Percentiles rank a stretch among this genome's conserved stretches.
Conservation (phyloP, 2,329 filamentous ascomycete species). For the Aspergillus fijiensis region DNA sequence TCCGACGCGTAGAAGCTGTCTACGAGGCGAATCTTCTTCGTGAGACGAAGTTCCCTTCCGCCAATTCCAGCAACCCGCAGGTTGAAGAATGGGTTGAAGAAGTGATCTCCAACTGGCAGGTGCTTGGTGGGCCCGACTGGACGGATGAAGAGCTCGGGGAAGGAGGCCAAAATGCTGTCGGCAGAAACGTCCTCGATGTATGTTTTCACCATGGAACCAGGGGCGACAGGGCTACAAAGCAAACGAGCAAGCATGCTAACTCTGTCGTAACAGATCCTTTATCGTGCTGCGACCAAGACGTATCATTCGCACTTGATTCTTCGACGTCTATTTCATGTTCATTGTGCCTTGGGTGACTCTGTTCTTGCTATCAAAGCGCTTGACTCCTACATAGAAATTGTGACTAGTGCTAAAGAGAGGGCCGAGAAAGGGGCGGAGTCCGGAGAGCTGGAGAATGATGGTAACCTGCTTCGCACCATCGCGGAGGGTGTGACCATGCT, state of each 20-base stretch:
- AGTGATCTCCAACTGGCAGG: conserved; percentile 80
- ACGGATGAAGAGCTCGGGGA: conserved; percentile 75
- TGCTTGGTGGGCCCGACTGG: conserved; percentile 79
- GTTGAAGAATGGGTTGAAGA: conserved; percentile 79
- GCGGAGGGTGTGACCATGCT: conserved; percentile 77
- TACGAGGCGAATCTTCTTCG: conserved; percentile 78
- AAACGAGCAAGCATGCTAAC: conserved; percentile 15
- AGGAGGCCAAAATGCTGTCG: conserved; percentile 73
- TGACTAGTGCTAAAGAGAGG: conserved; percentile 79
- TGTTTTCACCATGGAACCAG: conserved; percentile 17
- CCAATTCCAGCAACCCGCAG: conserved; percentile 73
- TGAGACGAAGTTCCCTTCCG: conserved; percentile 80
- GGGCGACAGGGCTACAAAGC: background rate
- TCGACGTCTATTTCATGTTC: conserved; percentile 81
- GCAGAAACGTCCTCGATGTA: conserved; percentile 72
- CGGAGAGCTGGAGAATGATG: conserved; percentile 77
- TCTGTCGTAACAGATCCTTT: conserved; percentile 63
- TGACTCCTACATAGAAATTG: conserved; percentile 86
- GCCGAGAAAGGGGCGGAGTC: conserved; percentile 65
- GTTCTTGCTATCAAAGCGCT: conserved; percentile 88
- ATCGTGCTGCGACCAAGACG: conserved; percentile 85
- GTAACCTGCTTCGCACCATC: conserved; percentile 72
- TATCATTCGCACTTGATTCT: conserved; percentile 92
- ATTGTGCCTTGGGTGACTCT: conserved; percentile 85
- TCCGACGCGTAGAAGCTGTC: conserved; percentile 73